Base-by-base conservation (phyloP, 73 alveolate species). In the Symbiodinium pilosum region DNA sequence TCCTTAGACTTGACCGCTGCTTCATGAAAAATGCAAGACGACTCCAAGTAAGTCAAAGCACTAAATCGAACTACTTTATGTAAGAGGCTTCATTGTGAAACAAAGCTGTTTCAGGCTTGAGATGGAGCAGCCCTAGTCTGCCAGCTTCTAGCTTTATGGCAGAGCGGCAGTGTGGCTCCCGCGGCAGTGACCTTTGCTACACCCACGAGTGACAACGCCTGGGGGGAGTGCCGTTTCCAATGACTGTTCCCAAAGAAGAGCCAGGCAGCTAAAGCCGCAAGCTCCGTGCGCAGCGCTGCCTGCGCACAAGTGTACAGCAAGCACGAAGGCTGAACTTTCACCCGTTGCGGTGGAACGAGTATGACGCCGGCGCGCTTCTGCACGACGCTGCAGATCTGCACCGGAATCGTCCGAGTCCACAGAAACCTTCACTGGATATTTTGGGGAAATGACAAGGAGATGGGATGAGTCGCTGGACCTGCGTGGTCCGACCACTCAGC, bases 101-200 rank as follows among this genome's bases (percentile, higher is more conserved):
- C n/a, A n/a, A n/a, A n/a, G n/a, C n/a, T n/a, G n/a, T n/a, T n/a
- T 14, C 59, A 47, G 59, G 59, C 14, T 47, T 47, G n/a, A n/a
- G n/a, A n/a, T 47, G 59, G 14, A 47, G 14, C 59, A 6, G 6
- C 6, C 14, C 6, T 14, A 47, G 21, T 47, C 59, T 9, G 14
- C 59, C 59, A 14, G 14, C 59, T 9, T 47, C 21, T 6, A 47
- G 59, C 14, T 47, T 14, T 14, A 47, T 47, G 21, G 59, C 6
- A 47, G 59, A 64, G 81, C 81, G 34, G 81, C 81, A 64, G 39
- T 32, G 81, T 64, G 21, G 1, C 34, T 64, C 81, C 81, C 30
- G 81, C 81, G 30, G 81, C 81, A 26, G 81, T 64, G 81, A 64
- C 81, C 81, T 64, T 32, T 28, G 81, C n/a, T n/a, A n/a, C 59